Evolutionary conservation across 345 rosid genomes (phyloP).

Genomic region (Populus simonii): DNA sequence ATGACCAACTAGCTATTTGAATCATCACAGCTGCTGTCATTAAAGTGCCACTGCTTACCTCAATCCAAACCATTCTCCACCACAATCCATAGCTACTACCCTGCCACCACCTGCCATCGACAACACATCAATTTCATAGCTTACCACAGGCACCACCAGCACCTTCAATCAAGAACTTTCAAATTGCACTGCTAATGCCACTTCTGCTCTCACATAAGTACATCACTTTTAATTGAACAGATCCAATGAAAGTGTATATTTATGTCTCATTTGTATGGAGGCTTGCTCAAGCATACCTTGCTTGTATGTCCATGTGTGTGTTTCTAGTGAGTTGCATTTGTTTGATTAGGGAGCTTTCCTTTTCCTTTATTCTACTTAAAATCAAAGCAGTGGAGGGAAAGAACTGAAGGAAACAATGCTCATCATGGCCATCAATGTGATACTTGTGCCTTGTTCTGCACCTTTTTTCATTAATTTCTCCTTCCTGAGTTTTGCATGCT

Average conservation of each 20-base stretch:
- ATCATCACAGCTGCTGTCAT: background rate
- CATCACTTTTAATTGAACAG: background rate
- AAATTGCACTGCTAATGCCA: background rate
- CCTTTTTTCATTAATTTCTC: background rate
- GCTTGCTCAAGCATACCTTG: background rate
- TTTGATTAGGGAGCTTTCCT: background rate
- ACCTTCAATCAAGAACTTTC: background rate
- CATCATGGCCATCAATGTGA: background rate
- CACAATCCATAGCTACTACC: background rate
- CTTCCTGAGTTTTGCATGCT: background rate
- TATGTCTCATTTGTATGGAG: background rate
- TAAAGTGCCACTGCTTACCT: background rate
- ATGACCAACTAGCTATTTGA: background rate
- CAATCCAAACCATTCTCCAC: background rate
- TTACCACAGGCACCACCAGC: background rate
- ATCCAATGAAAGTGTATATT: background rate
- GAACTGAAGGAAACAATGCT: background rate
- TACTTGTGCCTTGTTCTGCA: background rate
- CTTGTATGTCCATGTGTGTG: background rate
- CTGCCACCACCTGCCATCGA: background rate
- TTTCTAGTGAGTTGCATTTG: background rate
- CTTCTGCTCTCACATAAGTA: background rate
- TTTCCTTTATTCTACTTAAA: background rate
- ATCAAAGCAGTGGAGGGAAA: background rate
- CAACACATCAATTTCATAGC: background rate